A percentile compares a stretch with the other conserved stretches of the same genome.
phyloP scores from a whole-genome alignment of 805 yeast species.

The Nematodospora valgi region DNA sequence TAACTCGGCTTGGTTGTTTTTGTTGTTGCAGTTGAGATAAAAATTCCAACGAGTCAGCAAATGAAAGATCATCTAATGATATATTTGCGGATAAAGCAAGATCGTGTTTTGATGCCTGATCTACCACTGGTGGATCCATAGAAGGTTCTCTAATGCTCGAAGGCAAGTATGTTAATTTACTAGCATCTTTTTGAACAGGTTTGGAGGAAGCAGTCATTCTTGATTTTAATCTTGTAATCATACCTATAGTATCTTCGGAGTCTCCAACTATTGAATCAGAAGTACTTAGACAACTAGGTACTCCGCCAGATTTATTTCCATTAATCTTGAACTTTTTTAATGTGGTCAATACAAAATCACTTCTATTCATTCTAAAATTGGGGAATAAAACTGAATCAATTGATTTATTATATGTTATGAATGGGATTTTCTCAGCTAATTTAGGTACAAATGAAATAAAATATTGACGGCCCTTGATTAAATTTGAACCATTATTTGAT shows the following conservation, averaged over 20 bases:
- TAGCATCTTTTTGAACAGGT: too few relatives aligned
- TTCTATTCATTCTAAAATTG: conserved; percentile 1
- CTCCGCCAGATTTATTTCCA: too few relatives aligned
- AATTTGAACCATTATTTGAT: conserved; percentile 7
- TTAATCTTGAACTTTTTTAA: conserved; percentile 9
- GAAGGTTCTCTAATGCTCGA: neutral
- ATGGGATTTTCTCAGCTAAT: conserved; percentile 15
- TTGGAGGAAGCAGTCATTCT: neutral
- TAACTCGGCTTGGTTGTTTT: conserved; percentile 3
- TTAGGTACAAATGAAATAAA: conserved; percentile 11
- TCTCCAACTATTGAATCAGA: neutral
- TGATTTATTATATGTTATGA: conserved; percentile 2
- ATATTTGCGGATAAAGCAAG: too few relatives aligned
- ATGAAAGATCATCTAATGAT: conserved; percentile 11
- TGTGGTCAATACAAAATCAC: neutral
- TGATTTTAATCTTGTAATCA: too few relatives aligned
- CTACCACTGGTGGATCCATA: neutral
- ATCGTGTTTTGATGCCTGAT: neutral
- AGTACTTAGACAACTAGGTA: too few relatives aligned
- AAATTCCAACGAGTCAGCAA: conserved; percentile 15
- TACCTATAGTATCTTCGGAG: too few relatives aligned
- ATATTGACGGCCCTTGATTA: conserved; percentile 6
- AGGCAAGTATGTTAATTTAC: too few relatives aligned
- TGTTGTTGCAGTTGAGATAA: conserved; percentile 13
- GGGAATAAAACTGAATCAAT: conserved; percentile 11